A percentile compares a stretch with the other conserved stretches of the same genome.
Evolutionary conservation across 2,329 filamentous ascomycete genomes (phyloP).

Genomic region (Penicillium sp.): DNA sequence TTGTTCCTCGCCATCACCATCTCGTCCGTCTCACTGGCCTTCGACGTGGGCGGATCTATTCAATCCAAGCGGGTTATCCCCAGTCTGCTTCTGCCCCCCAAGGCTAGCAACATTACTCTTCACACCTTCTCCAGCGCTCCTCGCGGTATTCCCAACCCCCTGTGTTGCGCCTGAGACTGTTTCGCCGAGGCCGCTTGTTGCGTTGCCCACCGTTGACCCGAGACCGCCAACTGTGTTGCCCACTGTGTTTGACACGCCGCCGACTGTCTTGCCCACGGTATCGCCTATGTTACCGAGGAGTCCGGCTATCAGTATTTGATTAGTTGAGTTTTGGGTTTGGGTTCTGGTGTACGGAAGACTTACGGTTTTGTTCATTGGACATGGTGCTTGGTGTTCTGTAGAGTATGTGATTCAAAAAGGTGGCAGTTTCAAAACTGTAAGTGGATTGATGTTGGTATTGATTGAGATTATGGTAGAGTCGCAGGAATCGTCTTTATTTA

Average conservation of each 20-base stretch:
- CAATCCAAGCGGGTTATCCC: slow-evolving; percentile 18
- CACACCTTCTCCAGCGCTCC: slow-evolving; percentile 14
- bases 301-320: slow-evolving; percentile 7
- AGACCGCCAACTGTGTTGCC: slow-evolving; percentile 24
- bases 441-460: neutral
- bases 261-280: slow-evolving; percentile 25
- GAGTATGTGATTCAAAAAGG: neutral
- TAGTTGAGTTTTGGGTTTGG: neutral
- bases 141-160: slow-evolving; percentile 26
- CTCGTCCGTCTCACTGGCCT: slow-evolving; percentile 89
- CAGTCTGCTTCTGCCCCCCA: slow-evolving; percentile 18
- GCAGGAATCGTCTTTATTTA: neutral
- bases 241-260: slow-evolving; percentile 28
- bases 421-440: too few species aligned
- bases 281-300: slow-evolving; percentile 24
- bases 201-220: slow-evolving; percentile 29
- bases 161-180: slow-evolving; percentile 25
- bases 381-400: neutral
- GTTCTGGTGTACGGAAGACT: neutral
- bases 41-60: slow-evolving; percentile 77
- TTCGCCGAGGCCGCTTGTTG: slow-evolving; percentile 25
- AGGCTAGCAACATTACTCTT: slow-evolving; percentile 10
- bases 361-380: slow-evolving; percentile 14
- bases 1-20: slow-evolving; percentile 85
- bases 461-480: neutral